Base-by-base conservation (phyloP, 768 basidiomycete genomes). In the Sistotremastrum niveocremeum region DNA sequence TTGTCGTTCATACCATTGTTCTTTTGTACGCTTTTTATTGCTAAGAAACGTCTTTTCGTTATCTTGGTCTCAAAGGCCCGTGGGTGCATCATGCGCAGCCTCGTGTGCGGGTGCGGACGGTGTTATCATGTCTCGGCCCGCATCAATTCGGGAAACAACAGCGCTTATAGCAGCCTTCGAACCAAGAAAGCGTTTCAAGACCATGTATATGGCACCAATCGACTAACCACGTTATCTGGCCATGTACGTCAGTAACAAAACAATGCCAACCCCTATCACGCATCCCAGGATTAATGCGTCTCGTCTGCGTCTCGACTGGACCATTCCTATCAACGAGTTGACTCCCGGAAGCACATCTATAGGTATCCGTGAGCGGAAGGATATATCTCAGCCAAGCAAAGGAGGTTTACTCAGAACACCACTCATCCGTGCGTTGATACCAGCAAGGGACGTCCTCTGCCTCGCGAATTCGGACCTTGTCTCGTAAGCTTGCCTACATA, bases 311-410 rank as follows among this genome's bases (percentile, higher is more conserved):
- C 94, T 75, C 9, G 87, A 80, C 60, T 86, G 86, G 61, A 99
- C 97, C 87, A 98, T 91, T 2, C 73, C 73, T 34, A 98, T 67
- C 38, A 98, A 63, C 49, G 82, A 86, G 64, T 89, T 91, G 53
- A 99, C 81, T 2, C 94, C 93, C n/a, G 95, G 95, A 62, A 98
- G 82, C 5, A 84, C 79, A 56, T 71, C 88, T 91, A 53, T 9
- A 47, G 33, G 34, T n/a, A 44, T 32, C 11, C n/a, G 30, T 30
- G n/a, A 7, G 12, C 28, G 20, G 43, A 9, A 42, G 11, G 6
- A 33, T 7, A 41, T 4, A 9, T 8, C 39, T 9, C 38, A n/a
- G 43, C 34, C 46, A 28, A 29, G 33, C 12, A 41, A 33, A 42
- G 12, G 29, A 37, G 46, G 7, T 82, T 51, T 56, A 93, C 89